Percentiles rank a stretch among this genome's conserved stretches.
phyloP scores from a whole-genome alignment of 176 grass and related monocot species.

The Oryza nivara region DNA sequence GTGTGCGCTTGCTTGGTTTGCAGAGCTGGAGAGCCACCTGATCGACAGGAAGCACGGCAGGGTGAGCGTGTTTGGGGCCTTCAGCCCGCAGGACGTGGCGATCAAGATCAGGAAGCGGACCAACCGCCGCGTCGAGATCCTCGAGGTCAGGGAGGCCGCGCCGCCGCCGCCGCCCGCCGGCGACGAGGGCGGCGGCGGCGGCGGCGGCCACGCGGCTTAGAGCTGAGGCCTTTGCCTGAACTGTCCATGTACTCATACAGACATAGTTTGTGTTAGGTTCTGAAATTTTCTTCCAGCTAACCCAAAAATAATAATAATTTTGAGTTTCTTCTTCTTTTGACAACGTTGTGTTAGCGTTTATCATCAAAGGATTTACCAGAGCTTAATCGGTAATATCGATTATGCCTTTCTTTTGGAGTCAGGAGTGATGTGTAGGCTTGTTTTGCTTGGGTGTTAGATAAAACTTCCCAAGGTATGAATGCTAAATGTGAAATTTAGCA shows the following conservation, averaged over 20 bases:
- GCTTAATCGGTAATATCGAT: not conserved
- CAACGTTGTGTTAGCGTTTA: not conserved
- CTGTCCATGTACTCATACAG: not conserved
- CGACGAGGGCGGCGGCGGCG: not conserved
- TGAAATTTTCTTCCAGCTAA: too few species aligned
- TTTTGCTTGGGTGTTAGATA: not conserved
- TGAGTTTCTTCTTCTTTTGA: too few species aligned
- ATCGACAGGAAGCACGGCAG: constrained; percentile 86
- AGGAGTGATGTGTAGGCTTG: not conserved
- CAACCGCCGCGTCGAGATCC: constrained; percentile 83
- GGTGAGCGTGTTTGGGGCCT: constrained; percentile 61
- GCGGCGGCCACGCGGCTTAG: not conserved
- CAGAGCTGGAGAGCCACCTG: constrained; percentile 75
- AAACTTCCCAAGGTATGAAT: not conserved
- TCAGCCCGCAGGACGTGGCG: constrained; percentile 84
- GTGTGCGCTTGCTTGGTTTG: not conserved
- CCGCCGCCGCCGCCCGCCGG: not conserved
- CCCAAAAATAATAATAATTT: not conserved
- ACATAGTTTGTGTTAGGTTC: not conserved
- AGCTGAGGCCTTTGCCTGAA: not conserved
- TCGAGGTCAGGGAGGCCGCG: constrained; percentile 71
- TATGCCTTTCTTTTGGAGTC: not conserved
- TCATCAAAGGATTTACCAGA: not conserved
- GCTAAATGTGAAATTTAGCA: not conserved
- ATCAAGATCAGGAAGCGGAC: constrained; percentile 89